Evolutionary conservation across 2,329 filamentous ascomycete genomes (phyloP).

Genomic region (Claviceps spartinae): DNA sequence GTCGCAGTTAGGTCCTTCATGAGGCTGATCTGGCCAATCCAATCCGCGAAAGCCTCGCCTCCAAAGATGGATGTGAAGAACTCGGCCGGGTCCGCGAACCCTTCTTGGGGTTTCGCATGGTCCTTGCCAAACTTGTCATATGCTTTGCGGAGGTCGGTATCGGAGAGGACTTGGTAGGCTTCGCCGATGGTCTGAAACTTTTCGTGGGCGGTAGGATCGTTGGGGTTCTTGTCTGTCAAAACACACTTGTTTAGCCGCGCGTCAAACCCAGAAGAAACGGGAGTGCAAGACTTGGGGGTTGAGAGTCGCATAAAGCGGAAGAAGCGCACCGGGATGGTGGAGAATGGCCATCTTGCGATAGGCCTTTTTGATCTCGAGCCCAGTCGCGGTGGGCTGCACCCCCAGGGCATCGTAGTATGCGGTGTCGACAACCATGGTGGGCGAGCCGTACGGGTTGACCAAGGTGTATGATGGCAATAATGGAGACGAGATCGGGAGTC

Average conservation of each 20-base stretch:
- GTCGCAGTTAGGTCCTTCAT: slow-evolving; percentile 98
- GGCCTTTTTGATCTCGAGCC: slow-evolving; percentile 93
- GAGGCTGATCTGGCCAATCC: slow-evolving; percentile 94
- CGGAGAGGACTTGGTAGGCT: slow-evolving; percentile 69
- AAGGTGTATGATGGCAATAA: not conserved
- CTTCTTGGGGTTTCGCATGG: slow-evolving; percentile 74
- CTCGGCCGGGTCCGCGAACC: slow-evolving; percentile 90
- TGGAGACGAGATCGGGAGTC: not conserved
- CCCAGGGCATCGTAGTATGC: slow-evolving; percentile 78
- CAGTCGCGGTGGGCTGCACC: slow-evolving; percentile 71
- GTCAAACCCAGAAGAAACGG: not conserved
- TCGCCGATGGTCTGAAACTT: slow-evolving; percentile 83
- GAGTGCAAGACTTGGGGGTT: not conserved
- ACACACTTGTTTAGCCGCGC: not conserved
- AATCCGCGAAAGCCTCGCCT: slow-evolving; percentile 87
- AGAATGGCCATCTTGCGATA: slow-evolving; percentile 91
- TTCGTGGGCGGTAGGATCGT: slow-evolving; percentile 83
- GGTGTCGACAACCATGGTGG: slow-evolving; percentile 73
- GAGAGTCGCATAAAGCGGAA: not conserved
- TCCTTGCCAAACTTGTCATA: slow-evolving; percentile 99
- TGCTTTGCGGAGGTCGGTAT: slow-evolving; percentile 71
- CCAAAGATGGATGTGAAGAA: slow-evolving; percentile 99
- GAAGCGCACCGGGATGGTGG: slow-evolving; percentile 62
- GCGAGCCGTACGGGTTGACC: not conserved
- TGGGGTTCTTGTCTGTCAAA: slow-evolving; percentile 80